Evolutionary conservation across 1,284 basidiomycete genomes (phyloP).

Genomic region (Moesziomyces sp.): DNA sequence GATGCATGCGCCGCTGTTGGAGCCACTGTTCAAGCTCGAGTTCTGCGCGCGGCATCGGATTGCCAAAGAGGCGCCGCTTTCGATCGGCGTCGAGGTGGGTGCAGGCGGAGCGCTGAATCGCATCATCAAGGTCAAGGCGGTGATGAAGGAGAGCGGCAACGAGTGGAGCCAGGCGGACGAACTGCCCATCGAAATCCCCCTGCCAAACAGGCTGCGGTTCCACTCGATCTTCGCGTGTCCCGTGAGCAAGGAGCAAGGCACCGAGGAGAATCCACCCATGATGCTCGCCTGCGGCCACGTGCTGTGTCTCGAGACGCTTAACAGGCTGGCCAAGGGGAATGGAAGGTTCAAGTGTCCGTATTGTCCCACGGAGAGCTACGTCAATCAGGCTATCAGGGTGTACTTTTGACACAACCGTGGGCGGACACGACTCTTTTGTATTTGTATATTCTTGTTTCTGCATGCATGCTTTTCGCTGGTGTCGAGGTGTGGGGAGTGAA

Average conservation of each 20-base stretch:
- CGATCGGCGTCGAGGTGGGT: conserved; percentile 88
- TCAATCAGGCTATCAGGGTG: conserved; percentile 54
- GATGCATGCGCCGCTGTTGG: conserved; percentile 76
- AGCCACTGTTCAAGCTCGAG: conserved; percentile 84
- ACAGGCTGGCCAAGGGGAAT: conserved; percentile 74
- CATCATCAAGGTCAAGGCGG: conserved; percentile 89
- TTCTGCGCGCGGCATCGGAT: conserved; percentile 87
- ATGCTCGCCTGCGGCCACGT: conserved; percentile 92
- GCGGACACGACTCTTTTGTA: background rate
- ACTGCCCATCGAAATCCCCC: conserved; percentile 91
- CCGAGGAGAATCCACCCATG: conserved; percentile 93
- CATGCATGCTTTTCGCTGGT: too few relatives aligned
- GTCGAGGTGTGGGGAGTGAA: too few relatives aligned
- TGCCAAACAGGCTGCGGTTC: conserved; percentile 80
- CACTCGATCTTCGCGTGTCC: conserved; percentile 98
- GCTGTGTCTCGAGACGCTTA: conserved; percentile 57
- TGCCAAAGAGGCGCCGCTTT: conserved; percentile 85
- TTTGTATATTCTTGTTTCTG: background rate
- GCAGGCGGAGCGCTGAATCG: conserved; percentile 85
- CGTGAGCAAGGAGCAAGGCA: conserved; percentile 96
- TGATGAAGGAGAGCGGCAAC: conserved; percentile 89
- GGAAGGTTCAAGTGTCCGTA: conserved; percentile 70
- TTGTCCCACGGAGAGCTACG: conserved; percentile 60
- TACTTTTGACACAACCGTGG: conserved; percentile 45
- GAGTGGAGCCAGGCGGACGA: conserved; percentile 91